Percentiles rank a stretch among this genome's conserved stretches.
phyloP scores from a whole-genome alignment of 352 stramenopile species.

The Globisporangium okanoganense region DNA sequence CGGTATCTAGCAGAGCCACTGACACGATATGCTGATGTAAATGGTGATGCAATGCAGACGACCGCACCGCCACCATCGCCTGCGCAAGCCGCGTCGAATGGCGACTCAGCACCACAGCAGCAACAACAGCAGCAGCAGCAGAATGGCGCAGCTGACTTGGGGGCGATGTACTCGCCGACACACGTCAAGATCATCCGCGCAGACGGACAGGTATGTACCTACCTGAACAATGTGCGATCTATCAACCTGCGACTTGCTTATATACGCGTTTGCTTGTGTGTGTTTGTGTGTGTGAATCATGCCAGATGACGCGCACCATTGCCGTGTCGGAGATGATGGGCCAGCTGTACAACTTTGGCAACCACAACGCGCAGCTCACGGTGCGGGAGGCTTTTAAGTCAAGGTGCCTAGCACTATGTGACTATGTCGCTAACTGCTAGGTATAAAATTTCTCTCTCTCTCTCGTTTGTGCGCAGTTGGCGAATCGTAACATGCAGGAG shows the following conservation, averaged over 20 bases:
- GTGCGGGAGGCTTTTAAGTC: constrained; percentile 22
- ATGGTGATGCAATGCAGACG: constrained; percentile 5
- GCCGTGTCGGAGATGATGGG: constrained; percentile 80
- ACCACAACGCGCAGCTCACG: constrained; percentile 66
- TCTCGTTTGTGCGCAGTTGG: constrained; percentile 27
- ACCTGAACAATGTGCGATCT: background rate
- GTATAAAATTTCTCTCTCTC: background rate
- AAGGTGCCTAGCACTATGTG: background rate
- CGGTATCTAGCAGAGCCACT: too few relatives aligned
- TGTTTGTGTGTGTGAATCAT: background rate
- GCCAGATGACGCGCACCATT: constrained; percentile 62
- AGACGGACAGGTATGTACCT: constrained; percentile 40
- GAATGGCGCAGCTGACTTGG: constrained; percentile 18
- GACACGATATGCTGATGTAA: background rate
- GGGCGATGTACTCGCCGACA: constrained; percentile 58
- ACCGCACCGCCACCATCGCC: background rate
- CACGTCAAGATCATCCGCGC: constrained; percentile 72
- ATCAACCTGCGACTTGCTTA: background rate
- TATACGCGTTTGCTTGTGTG: background rate
- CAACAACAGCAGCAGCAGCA: background rate
- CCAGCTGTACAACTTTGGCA: constrained; percentile 60
- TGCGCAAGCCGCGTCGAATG: background rate
- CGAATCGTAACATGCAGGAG: constrained; percentile 69
- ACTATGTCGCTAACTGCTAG: background rate
- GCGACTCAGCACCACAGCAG: background rate